Evolutionary conservation across 257 asterid genomes (phyloP), one percentile per base, ranked within the genome.

Genomic region (Paulownia fortunei): DNA sequence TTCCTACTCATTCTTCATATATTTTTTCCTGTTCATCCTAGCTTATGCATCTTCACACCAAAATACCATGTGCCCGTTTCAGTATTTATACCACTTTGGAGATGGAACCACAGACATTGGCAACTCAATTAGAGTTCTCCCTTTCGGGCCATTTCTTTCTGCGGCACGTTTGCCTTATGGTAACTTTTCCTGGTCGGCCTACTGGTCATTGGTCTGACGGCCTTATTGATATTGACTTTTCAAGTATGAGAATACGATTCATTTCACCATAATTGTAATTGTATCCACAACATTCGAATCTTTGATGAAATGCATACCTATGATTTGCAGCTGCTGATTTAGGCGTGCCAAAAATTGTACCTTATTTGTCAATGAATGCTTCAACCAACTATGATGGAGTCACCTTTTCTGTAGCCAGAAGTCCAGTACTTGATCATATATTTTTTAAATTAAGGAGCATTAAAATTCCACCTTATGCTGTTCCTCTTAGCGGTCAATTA

Each of bases 91-190:
- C 65, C 67, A 64, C 32, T 73, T 73, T n/a, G 78, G 78, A 23
- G 78, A 73, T 61, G 78, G 59, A 7, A 16, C 4, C 18, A 8
- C 65, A 12, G 76, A 72, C 52, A 55, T 21, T 2, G 76, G 76
- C 47, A 72, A 72, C 66, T 72, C 76, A 8, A 32, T 32, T 7
- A 21, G 24, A 21, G 30, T 64, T 37, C 77, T 79, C 27, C 76
- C 84, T 15, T 6, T 6, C 0, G 16, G 63, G 11, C 46, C 65
- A 3, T 59, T 10, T 24, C 80, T 1, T 63, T 82, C 27, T 27
- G 52, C 42, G 2, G 54, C 81, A 0, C 84, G 47, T 42, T 42
- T 44, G 3, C 89, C 89, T 18, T 86, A 77, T 11, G 89, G 87
- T 13, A 37, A 80, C 84, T 9, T 65, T 16, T 47, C 80, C 84